Conservation (phyloP, 306 rosid genomes). For the Gillenia trifoliata region DNA sequence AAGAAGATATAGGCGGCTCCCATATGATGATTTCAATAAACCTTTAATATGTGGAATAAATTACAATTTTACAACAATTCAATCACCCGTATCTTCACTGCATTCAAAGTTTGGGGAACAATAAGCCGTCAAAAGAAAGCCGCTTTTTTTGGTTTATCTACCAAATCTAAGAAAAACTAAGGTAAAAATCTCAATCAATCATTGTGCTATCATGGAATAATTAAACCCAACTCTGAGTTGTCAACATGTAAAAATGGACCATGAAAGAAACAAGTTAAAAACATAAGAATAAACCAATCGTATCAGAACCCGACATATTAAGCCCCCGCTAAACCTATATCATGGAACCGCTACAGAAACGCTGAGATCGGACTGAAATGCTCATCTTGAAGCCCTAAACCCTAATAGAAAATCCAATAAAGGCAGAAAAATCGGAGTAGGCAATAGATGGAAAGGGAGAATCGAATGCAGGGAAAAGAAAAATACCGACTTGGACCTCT, state of each 20-base stretch:
- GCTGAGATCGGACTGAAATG: neutral
- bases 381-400: neutral
- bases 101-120: neutral
- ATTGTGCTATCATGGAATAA: neutral
- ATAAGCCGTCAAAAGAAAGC: neutral
- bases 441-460: neutral
- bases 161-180: neutral
- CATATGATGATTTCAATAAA: neutral
- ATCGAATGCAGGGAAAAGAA: neutral
- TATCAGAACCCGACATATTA: neutral
- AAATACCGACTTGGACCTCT: slow-evolving; percentile 4
- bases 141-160: neutral
- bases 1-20: neutral
- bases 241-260: neutral
- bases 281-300: neutral
- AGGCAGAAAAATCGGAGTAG: neutral
- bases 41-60: neutral
- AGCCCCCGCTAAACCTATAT: neutral
- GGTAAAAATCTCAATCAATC: neutral
- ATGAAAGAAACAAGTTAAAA: neutral
- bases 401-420: neutral
- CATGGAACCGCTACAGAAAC: neutral
- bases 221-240: neutral
- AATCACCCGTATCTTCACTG: neutral
- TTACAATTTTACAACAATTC: neutral